These are phyloP conservation scores for Phlyctochytrium bullatum DNA, from an alignment of 192 early-diverging fungal species.

Conservation along the genomic window DNA sequence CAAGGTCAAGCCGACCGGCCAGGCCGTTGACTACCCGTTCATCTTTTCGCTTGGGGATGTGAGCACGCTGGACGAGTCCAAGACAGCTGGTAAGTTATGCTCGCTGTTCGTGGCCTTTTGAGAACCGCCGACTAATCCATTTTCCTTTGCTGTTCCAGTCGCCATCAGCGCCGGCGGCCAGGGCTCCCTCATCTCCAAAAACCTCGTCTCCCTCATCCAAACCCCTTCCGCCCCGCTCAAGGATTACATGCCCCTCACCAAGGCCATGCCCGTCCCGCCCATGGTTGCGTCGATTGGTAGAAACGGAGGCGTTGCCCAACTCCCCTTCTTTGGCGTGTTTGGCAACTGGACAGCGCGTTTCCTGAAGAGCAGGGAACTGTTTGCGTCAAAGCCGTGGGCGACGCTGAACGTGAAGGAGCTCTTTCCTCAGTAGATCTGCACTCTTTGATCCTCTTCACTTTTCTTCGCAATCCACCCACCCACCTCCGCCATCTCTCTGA, in stretches of 20 bases:
- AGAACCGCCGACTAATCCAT: not conserved
- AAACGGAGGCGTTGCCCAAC: conserved; percentile 31
- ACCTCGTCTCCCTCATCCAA: conserved; percentile 28
- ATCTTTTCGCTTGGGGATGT: conserved; percentile 80
- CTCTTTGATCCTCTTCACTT: too few species aligned
- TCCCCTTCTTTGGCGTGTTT: conserved; percentile 17
- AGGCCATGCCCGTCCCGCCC: conserved; percentile 1
- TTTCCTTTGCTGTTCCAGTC: not conserved
- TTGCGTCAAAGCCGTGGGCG: conserved; percentile 18
- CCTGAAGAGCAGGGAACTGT: conserved; percentile 26
- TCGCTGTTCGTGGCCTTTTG: not conserved
- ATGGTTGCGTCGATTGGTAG: conserved; percentile 25
- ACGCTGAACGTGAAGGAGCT: too few species aligned
- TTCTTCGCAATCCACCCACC: too few species aligned
- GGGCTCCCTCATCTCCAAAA: conserved; percentile 19
- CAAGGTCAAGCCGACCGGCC: conserved; percentile 66
- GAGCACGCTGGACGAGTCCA: conserved; percentile 42
- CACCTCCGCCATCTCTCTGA: too few species aligned
- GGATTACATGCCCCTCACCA: conserved; percentile 15
- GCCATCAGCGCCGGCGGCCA: conserved; percentile 10
- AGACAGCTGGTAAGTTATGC: conserved; percentile 21
- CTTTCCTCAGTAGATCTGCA: too few species aligned
- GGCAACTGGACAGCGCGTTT: conserved; percentile 19
- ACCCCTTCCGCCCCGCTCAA: conserved; percentile 9
- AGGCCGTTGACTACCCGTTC: conserved; percentile 60